Percentiles rank a stretch among this genome's conserved stretches.
These are phyloP conservation scores for Mortierella sp. DNA, from an alignment of 371 early-diverging fungal species.

Conservation along the genomic window DNA sequence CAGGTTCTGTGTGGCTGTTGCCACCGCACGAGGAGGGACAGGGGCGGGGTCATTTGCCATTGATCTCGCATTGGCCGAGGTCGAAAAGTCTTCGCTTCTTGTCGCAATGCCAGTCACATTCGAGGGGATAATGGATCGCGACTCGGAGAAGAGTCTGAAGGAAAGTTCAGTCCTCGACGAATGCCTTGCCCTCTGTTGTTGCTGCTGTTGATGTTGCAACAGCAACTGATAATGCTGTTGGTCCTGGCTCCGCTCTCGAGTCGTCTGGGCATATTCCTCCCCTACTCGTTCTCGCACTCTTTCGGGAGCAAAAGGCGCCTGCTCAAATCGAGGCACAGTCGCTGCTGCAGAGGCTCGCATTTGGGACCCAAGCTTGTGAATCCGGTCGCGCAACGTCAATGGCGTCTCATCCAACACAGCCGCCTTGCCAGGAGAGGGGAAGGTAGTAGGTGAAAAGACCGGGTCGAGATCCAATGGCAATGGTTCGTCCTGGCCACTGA, in stretches of 20 bases:
- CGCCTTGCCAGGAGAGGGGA: no score
- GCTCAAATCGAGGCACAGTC: conserved; percentile 7
- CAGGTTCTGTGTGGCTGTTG: background rate
- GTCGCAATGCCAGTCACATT: conserved; percentile 1
- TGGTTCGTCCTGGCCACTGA: background rate
- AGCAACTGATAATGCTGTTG: background rate
- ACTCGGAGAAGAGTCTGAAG: no score
- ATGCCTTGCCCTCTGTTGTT: background rate
- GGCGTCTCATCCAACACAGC: background rate
- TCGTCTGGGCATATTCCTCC: background rate
- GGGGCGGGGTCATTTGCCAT: background rate
- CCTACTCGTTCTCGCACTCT: background rate
- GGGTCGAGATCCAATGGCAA: background rate
- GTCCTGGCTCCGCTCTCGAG: background rate
- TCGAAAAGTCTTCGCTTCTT: background rate
- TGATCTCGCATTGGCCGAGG: background rate
- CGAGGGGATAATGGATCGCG: no score
- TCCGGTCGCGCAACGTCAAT: conserved; percentile 1
- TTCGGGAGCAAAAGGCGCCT: background rate
- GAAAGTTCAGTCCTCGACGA: background rate
- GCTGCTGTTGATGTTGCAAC: background rate
- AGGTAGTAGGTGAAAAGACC: background rate
- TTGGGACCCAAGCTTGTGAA: conserved; percentile 10
- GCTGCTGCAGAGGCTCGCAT: conserved; percentile 21
- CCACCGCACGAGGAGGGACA: background rate